These are phyloP conservation scores for Quercus tomentella DNA, from an alignment of 331 rosid genomes.

Conservation along the genomic window DNA sequence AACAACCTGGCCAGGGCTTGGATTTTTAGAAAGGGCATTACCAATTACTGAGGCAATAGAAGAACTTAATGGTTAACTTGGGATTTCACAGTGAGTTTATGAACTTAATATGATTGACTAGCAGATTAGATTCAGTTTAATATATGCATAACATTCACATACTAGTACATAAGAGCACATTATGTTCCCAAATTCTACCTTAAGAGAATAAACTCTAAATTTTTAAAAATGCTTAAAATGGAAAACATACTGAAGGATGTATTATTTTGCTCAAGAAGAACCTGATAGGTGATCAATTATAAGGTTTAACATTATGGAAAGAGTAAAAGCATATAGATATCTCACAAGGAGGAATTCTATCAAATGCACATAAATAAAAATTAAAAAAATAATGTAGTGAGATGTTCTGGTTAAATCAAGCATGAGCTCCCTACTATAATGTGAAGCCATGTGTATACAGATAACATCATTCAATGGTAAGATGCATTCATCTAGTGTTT, in stretches of 20 bases:
- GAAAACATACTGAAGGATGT: neutral
- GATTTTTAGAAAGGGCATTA: constrained; percentile 87
- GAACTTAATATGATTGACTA: neutral
- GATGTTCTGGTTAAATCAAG: neutral
- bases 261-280: neutral
- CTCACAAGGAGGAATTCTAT: neutral
- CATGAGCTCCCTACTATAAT: neutral
- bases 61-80: constrained; percentile 14
- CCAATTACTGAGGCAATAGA: constrained; percentile 64
- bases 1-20: constrained; percentile 78
- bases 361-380: neutral
- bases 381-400: neutral
- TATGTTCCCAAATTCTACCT: neutral
- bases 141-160: neutral
- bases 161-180: neutral
- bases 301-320: neutral
- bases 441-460: neutral
- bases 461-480: neutral
- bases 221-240: neutral
- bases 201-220: neutral
- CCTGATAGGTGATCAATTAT: neutral
- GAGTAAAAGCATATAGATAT: neutral
- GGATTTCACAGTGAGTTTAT: constrained; percentile 1
- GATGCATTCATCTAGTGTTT: constrained; percentile 2
- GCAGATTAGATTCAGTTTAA: neutral